Base-by-base conservation (phyloP, 2,329 filamentous ascomycete species). In the Neofusicoccum kwambonambiense region DNA sequence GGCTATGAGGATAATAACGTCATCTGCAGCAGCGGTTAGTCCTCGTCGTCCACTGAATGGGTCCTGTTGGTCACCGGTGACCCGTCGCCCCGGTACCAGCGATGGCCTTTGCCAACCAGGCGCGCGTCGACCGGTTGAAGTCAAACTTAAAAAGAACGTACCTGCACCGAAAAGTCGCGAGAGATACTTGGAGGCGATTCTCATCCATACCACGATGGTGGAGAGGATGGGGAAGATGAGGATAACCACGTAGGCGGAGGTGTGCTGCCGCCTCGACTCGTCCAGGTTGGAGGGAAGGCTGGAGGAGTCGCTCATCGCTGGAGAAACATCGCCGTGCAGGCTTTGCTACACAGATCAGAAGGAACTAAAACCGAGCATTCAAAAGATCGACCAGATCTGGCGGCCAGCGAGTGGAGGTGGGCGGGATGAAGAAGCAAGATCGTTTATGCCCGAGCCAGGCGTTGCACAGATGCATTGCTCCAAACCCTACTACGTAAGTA, bases 11-110 rank as follows among this genome's bases (percentile, higher is more conserved):
- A 60, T 60, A n/a, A 60, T 27, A 35, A 37, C 31, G 39, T 60
- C 56, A n/a, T 60, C 56, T 60, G 42, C 31, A 15, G 5, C n/a
- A 37, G 56, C 42, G 56, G 56, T 60, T 42, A 60, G 56, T 22
- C 27, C 37, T 34, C 1, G 7, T 56, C 11, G 37, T 34, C 22
- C 39, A 44, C 39, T 42, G 6, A 27, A 42, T 17, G 15, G 37
- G 17, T 41, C 37, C 42, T 22, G 15, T 34, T 5, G 9, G n/a
- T 41, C 19, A 27, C 35, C 27, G 41, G 37, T 17, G 41, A 58
- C 41, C 54, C 22, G n/a, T 45, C 22, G 15, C 19, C 22, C 41
- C 31, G 41, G 39, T 44, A 15, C 22, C 54, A 22, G 15, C 22
- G 35, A 8, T 39, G 51, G 51, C 34, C 39, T 19, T 42, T 47